A percentile compares a stretch with the other conserved stretches of the same genome.
Evolutionary conservation across 345 rosid species (phyloP).

Genomic region (Mercurialis annua): DNA sequence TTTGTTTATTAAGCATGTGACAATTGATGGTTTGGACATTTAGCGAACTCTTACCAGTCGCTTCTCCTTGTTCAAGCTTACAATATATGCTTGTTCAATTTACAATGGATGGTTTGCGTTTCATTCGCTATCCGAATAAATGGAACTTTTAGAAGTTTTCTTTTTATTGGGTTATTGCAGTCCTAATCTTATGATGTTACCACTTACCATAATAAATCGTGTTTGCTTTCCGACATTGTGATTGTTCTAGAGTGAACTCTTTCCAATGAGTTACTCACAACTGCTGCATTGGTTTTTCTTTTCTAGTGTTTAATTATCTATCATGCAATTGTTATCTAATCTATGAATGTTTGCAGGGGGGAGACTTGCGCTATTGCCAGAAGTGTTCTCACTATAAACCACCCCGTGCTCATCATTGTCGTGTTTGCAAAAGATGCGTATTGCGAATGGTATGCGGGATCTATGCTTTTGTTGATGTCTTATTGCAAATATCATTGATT

Average conservation of each 20-base stretch:
- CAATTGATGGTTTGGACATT: not conserved
- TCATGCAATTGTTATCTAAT: not conserved
- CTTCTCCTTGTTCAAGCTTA: not conserved
- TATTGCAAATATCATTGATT: slow-evolving; percentile 22
- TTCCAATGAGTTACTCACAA: not conserved
- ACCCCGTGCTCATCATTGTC: slow-evolving; percentile 94
- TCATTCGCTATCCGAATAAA: not conserved
- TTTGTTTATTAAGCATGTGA: not conserved
- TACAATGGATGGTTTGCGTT: not conserved
- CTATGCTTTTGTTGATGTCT: slow-evolving; percentile 18
- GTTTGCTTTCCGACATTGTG: not conserved
- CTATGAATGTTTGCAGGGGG: slow-evolving; percentile 58
- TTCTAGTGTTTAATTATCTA: not conserved
- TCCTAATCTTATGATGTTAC: not conserved
- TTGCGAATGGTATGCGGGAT: slow-evolving; percentile 67
- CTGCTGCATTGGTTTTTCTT: not conserved
- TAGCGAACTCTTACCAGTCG: not conserved
- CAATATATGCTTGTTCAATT: not conserved
- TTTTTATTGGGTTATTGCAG: not conserved
- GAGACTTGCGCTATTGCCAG: slow-evolving; percentile 87
- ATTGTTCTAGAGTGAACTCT: not conserved
- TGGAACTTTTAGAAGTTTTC: slow-evolving; percentile 1
- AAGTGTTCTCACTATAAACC: slow-evolving; percentile 85
- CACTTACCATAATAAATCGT: not conserved
- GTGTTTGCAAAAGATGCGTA: slow-evolving; percentile 91